A percentile compares a stretch with the other conserved stretches of the same genome.
Evolutionary conservation across 306 rosid species (phyloP).

Genomic region (Betula pendula): DNA sequence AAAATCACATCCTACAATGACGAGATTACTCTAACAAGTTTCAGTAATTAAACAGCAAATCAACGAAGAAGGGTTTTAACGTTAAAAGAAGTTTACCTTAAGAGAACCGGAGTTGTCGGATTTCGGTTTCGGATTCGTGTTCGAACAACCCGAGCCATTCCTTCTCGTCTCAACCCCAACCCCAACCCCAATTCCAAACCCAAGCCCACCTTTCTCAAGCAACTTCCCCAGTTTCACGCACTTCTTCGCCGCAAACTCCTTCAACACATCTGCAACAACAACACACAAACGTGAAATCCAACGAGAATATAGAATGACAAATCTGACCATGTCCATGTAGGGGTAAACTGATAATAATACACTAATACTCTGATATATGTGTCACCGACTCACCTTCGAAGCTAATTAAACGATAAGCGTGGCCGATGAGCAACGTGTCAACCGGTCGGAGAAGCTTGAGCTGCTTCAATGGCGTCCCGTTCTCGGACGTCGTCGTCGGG

Average conservation of each 20-base stretch:
- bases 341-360: no score
- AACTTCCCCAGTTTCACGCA: slow-evolving; percentile 71
- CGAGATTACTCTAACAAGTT: not conserved
- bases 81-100: slow-evolving; percentile 42
- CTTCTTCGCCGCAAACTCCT: slow-evolving; percentile 89
- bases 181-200: not conserved
- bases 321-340: not conserved
- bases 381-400: no score
- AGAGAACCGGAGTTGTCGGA: slow-evolving; percentile 15
- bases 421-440: slow-evolving; percentile 82
- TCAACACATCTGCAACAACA: slow-evolving; percentile 65
- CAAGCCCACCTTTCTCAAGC: slow-evolving; percentile 56
- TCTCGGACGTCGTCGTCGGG: slow-evolving; percentile 46
- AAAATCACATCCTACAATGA: not conserved
- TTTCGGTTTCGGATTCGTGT: slow-evolving; percentile 31
- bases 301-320: no score
- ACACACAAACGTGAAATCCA: not conserved
- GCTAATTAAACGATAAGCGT: slow-evolving; percentile 75
- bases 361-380: no score
- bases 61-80: not conserved
- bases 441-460: slow-evolving; percentile 92
- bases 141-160: slow-evolving; percentile 36
- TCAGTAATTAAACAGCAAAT: not conserved
- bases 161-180: slow-evolving; percentile 36
- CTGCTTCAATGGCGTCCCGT: slow-evolving; percentile 61